phyloP scores from a whole-genome alignment of 2,329 filamentous ascomycete species.

The Fusarium sp. region DNA sequence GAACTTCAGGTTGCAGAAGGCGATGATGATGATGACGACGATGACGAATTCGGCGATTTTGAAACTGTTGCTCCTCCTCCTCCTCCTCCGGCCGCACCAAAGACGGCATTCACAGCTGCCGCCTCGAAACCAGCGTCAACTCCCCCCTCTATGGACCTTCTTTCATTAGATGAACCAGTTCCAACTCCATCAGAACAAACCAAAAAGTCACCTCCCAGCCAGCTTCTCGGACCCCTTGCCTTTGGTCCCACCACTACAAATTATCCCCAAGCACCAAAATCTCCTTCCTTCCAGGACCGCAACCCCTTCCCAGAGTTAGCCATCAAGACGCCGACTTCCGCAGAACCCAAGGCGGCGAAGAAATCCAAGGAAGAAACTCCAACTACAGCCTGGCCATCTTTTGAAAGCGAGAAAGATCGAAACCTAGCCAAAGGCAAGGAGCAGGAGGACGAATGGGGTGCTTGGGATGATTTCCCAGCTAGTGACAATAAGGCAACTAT shows the following conservation, averaged over 20 bases:
- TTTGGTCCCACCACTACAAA: slow-evolving; percentile 44
- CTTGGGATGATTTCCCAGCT: slow-evolving; percentile 60
- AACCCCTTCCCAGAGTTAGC: slow-evolving; percentile 64
- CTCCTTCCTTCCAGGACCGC: slow-evolving; percentile 63
- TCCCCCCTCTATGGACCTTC: slow-evolving; percentile 54
- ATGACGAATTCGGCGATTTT: slow-evolving; percentile 68
- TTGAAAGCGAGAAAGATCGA: slow-evolving; percentile 40
- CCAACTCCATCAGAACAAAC: slow-evolving; percentile 25
- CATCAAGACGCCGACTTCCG: slow-evolving; percentile 56
- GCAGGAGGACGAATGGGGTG: slow-evolving; percentile 61
- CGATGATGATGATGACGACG: slow-evolving; percentile 61
- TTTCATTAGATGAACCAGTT: slow-evolving; percentile 53
- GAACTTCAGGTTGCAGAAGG: slow-evolving; percentile 55
- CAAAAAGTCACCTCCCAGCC: slow-evolving; percentile 44
- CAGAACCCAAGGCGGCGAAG: slow-evolving; percentile 49
- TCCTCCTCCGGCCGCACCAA: slow-evolving; percentile 14
- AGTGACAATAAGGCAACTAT: slow-evolving; percentile 27
- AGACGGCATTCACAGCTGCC: slow-evolving; percentile 20
- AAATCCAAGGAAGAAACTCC: slow-evolving; percentile 54
- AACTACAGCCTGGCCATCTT: slow-evolving; percentile 59
- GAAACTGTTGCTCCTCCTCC: slow-evolving; percentile 56
- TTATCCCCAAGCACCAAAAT: slow-evolving; percentile 62
- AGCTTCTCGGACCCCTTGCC: slow-evolving; percentile 48
- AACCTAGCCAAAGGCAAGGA: slow-evolving; percentile 28
- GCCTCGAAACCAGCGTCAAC: slow-evolving; percentile 32